Evolutionary conservation across 2,329 filamentous ascomycete genomes (phyloP).

Genomic region (Cladophialophora immunda): DNA sequence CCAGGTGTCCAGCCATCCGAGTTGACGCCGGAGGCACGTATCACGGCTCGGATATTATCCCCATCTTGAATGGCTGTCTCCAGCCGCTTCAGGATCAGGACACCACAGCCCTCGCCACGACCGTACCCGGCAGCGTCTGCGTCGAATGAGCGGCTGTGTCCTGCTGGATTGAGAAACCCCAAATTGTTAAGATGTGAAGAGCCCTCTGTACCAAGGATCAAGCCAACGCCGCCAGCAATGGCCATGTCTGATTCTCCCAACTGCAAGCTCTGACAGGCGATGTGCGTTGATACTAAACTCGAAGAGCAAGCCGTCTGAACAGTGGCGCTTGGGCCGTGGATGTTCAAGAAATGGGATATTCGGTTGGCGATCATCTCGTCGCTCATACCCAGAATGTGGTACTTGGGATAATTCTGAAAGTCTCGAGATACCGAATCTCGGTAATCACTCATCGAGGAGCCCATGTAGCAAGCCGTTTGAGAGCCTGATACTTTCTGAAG

Average conservation of each 20-base stretch:
- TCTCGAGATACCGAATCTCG: conserved; percentile 44
- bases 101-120: conserved; percentile 56
- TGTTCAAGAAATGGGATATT: conserved; percentile 44
- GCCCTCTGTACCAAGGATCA: not conserved
- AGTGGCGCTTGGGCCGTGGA: conserved; percentile 41
- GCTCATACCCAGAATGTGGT: conserved; percentile 38
- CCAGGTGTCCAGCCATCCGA: conserved; percentile 56
- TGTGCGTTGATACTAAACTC: conserved; percentile 43
- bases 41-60: conserved; percentile 55
- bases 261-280: conserved; percentile 41
- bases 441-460: conserved; percentile 34
- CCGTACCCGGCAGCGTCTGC: conserved; percentile 55
- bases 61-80: conserved; percentile 52
- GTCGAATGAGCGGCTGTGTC: conserved; percentile 42
- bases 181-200: not conserved
- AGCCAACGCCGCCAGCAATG: conserved; percentile 33
- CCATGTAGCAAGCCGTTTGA: conserved; percentile 32
- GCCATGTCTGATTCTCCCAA: conserved; percentile 24
- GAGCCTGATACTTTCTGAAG: conserved; percentile 31
- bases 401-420: conserved; percentile 33
- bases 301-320: conserved; percentile 44
- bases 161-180: not conserved
- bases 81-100: conserved; percentile 54
- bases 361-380: conserved; percentile 42
- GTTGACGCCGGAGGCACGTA: conserved; percentile 53